Conservation (phyloP, 305 asterid species). For the Ilex paraguariensis region DNA sequence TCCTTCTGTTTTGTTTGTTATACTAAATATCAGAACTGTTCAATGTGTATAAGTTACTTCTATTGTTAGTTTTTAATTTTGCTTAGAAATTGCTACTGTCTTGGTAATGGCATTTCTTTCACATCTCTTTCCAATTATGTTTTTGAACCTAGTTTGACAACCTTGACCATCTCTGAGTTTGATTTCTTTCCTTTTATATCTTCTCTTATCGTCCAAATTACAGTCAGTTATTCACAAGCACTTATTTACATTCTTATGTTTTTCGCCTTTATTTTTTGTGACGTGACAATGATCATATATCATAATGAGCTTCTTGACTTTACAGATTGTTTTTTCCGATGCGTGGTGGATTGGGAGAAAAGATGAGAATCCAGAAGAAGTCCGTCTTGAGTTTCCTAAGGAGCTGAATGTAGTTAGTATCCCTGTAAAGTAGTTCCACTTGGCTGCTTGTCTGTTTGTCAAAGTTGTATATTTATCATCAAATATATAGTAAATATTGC, state of each 20-base stretch:
- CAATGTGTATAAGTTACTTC: no score
- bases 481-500: conserved; percentile 14
- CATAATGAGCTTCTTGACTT: conserved; percentile 12
- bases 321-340: conserved; percentile 82
- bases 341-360: conserved; percentile 95
- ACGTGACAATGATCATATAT: no score
- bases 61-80: no score
- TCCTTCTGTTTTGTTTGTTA: no score
- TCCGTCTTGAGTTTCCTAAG: conserved; percentile 60
- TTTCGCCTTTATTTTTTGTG: no score
- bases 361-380: conserved; percentile 84
- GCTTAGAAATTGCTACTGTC: no score
- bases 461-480: not conserved
- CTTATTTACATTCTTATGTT: no score
- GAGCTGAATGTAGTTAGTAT: conserved; percentile 62
- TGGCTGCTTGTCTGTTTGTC: conserved; percentile 4
- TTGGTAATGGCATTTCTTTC: no score
- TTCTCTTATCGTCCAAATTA: no score
- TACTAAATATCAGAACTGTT: no score
- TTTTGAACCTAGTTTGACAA: not conserved
- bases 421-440: conserved; percentile 13
- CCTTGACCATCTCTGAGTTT: not conserved
- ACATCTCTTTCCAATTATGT: no score
- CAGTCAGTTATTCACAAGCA: no score
- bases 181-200: not conserved